phyloP scores from a whole-genome alignment of 495 filamentous ascomycete genomes.

The Penicillium simplicissimum region DNA sequence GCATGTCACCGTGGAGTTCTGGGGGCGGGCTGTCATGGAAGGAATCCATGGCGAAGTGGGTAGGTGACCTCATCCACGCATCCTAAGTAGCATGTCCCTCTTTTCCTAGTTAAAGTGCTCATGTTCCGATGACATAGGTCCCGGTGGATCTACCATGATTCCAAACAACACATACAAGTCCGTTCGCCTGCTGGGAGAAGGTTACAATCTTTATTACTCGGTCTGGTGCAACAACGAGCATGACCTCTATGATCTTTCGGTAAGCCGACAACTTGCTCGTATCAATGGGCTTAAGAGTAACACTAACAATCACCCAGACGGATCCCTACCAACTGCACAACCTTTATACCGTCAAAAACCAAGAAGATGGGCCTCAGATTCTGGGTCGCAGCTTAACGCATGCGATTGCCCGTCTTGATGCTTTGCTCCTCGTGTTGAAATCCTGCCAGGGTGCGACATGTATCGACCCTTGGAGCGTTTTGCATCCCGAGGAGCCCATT shows the following conservation, averaged over 20 bases:
- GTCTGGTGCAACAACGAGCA: conserved; percentile 68
- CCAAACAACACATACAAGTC: conserved; percentile 67
- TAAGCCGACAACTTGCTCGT: conserved; percentile 20
- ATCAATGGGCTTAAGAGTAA: not conserved
- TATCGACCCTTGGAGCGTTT: conserved; percentile 56
- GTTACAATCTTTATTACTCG: conserved; percentile 62
- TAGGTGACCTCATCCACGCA: conserved; percentile 11
- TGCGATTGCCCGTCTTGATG: conserved; percentile 55
- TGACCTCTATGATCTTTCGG: conserved; percentile 63
- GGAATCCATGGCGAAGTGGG: conserved; percentile 40
- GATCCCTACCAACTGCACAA: conserved; percentile 64
- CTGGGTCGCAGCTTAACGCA: conserved; percentile 48
- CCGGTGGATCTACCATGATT: conserved; percentile 18
- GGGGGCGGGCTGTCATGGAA: conserved; percentile 56
- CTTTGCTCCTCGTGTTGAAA: conserved; percentile 63
- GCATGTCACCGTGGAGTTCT: conserved; percentile 67
- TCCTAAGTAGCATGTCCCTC: not conserved
- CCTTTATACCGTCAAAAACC: conserved; percentile 43
- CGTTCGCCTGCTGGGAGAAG: conserved; percentile 52
- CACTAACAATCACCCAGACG: conserved; percentile 34
- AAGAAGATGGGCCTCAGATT: conserved; percentile 22
- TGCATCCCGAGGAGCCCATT: conserved; percentile 54
- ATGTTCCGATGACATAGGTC: conserved; percentile 19
- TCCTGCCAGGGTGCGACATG: conserved; percentile 60
- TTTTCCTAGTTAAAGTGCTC: not conserved